Evolutionary conservation across 1,284 basidiomycete species (phyloP), one percentile per base, ranked within the genome.

Genomic region (Sanghuangporus sanghuang): DNA sequence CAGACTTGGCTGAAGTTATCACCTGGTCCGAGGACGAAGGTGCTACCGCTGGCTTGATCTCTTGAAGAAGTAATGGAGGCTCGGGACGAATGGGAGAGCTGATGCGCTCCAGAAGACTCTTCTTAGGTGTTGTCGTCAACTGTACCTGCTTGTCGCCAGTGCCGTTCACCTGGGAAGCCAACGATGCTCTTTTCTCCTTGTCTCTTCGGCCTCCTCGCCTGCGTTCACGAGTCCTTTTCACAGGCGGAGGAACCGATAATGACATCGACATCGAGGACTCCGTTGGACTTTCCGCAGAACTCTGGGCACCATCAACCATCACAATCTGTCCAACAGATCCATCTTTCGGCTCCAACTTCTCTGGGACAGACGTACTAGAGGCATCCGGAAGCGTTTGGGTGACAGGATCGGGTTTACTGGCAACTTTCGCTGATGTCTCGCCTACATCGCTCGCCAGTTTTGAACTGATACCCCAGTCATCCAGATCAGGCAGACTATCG

Each of bases 381-480:
- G 35, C 1, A 55, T 48, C 27, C 12, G 38, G 38, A 21, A 21
- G 5, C 3, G 27, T 38, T 27, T 27, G 21, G 1, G n/a, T 7
- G 27, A 58, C 36, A 32, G 57, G 18, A 21, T 49, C 42, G 6
- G 52, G 39, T 40, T 54, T 63, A 21, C 9, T 54, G 36, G 32
- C 49, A 18, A 14, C 49, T 6, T 23, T 27, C 7, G 46, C 39
- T 14, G 44, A 36, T 4, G 55, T 12, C 38, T 32, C 23, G 18
- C 39, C 36, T 9, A 48, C 46, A 8, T 59, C 49, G 40, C 49
- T 57, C 7, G 54, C 49, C 23, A 57, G 46, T 18, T 55, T 73
- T 18, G 84, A 78, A 38, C 78, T 79, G 48, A 90, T 81, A 35
- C 87, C 90, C 90, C 90, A 92, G 70, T 93, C 90, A 70, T 92